Evolutionary conservation across 768 basidiomycete genomes (phyloP).

Genomic region (Lentinula guzmanii): DNA sequence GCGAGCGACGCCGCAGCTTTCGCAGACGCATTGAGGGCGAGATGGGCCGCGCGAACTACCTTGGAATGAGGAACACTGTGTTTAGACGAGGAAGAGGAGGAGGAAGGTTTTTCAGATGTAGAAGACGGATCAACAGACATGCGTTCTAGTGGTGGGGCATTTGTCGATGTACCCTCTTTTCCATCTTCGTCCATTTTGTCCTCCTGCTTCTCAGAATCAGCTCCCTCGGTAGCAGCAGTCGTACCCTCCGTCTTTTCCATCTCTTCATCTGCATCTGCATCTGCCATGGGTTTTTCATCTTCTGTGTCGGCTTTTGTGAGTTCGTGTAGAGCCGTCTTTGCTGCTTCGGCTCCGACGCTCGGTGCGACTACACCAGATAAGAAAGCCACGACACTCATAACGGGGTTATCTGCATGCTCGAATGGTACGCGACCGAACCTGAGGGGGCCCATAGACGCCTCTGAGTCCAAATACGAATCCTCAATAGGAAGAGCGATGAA

Average conservation of each 20-base stretch:
- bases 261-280: conserved; percentile 25
- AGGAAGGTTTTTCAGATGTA: conserved; percentile 20
- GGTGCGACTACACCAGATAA: conserved; percentile 89
- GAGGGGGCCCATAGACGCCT: conserved; percentile 71
- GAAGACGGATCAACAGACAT: conserved; percentile 42
- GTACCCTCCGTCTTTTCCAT: conserved; percentile 28
- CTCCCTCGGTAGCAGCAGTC: conserved; percentile 11
- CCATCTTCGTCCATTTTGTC: conserved; percentile 45
- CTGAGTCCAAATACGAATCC: conserved; percentile 80
- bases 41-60: conserved; percentile 73
- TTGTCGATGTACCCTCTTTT: conserved; percentile 12
- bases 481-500: conserved; percentile 97
- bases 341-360: conserved; percentile 88
- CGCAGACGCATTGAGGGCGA: conserved; percentile 87
- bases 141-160: conserved; percentile 21
- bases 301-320: conserved; percentile 57
- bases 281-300: conserved; percentile 39
- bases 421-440: conserved; percentile 81
- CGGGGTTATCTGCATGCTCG: conserved; percentile 93
- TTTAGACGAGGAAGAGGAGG: conserved; percentile 8
- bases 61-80: conserved; percentile 62
- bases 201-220: conserved; percentile 20
- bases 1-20: conserved; percentile 80
- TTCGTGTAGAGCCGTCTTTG: conserved; percentile 82
- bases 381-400: conserved; percentile 98